These are phyloP conservation scores for Danielia reshetovae DNA, from an alignment of 805 yeast genomes.

Conservation along the genomic window DNA sequence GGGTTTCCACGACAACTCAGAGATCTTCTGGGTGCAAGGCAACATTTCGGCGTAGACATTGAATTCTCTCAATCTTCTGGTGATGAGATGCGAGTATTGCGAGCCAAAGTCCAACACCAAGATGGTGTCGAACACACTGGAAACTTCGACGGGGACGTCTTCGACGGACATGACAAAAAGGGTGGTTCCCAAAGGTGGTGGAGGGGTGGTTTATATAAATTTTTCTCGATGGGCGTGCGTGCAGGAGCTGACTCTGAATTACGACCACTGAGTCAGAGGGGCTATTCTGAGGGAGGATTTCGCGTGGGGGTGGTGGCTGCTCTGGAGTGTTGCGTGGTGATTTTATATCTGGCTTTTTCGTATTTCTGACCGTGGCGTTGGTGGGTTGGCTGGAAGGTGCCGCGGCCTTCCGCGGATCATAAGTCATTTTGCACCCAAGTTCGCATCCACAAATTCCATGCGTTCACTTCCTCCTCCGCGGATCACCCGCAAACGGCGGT, in stretches of 20 bases:
- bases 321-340: background rate
- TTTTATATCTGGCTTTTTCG: too few relatives aligned
- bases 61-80: conserved; percentile 96
- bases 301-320: background rate
- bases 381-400: too few relatives aligned
- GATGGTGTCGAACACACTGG: conserved; percentile 91
- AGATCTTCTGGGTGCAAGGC: conserved; percentile 97
- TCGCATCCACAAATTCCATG: conserved; percentile 2
- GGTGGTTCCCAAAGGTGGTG: too few relatives aligned
- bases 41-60: conserved; percentile 98
- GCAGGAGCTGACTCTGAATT: too few relatives aligned
- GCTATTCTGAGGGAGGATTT: too few relatives aligned
- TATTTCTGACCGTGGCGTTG: too few relatives aligned
- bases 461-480: conserved; percentile 16
- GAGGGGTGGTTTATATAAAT: conserved; percentile 1
- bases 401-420: conserved; percentile 1
- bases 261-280: too few relatives aligned
- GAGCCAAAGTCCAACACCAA: conserved; percentile 97
- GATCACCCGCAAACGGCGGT: conserved; percentile 10
- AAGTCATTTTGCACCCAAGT: conserved; percentile 1
- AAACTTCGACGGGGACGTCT: conserved; percentile 58
- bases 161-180: conserved; percentile 13
- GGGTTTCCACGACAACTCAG: conserved; percentile 90
- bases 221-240: too few relatives aligned
- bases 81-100: conserved; percentile 94